Conservation (phyloP, 352 stramenopile genomes). For the Phytophthora citricola region DNA sequence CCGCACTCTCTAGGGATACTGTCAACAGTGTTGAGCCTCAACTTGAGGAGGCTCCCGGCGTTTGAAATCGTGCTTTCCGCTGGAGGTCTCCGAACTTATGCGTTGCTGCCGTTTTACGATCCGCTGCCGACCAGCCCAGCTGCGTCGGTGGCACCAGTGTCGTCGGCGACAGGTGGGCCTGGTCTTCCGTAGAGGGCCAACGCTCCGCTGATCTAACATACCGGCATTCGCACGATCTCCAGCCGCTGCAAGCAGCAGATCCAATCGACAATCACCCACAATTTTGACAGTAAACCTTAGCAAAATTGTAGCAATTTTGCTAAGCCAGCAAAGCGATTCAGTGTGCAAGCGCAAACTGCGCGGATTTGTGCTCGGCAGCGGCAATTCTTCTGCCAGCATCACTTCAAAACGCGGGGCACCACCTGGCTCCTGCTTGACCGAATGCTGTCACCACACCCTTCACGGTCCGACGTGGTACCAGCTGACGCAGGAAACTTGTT, state of each 20-base stretch:
- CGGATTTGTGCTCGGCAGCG: background rate
- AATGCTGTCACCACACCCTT: slow-evolving; percentile 18
- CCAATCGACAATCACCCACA: slow-evolving; percentile 13
- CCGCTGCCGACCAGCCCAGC: slow-evolving; percentile 2
- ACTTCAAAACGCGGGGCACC: background rate
- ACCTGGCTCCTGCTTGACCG: slow-evolving; percentile 25
- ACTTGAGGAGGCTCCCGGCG: no score
- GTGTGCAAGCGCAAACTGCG: background rate
- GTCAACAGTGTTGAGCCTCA: no score
- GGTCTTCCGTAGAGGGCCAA: slow-evolving; percentile 10
- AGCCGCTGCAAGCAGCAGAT: slow-evolving; percentile 5
- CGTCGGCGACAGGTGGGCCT: background rate
- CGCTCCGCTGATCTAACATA: slow-evolving; percentile 1
- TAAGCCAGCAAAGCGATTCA: no score
- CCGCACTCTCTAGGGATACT: no score
- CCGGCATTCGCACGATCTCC: background rate
- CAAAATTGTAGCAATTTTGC: no score
- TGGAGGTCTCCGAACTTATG: no score
- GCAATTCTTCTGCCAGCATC: no score
- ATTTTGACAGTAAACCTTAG: background rate
- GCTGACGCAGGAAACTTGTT: background rate
- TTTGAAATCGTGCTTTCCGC: no score
- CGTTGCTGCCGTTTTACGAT: background rate
- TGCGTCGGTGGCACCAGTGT: background rate
- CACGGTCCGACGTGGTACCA: slow-evolving; percentile 25